Evolutionary conservation across 2,329 filamentous ascomycete genomes (phyloP).

Genomic region (Aschersonia sp.): DNA sequence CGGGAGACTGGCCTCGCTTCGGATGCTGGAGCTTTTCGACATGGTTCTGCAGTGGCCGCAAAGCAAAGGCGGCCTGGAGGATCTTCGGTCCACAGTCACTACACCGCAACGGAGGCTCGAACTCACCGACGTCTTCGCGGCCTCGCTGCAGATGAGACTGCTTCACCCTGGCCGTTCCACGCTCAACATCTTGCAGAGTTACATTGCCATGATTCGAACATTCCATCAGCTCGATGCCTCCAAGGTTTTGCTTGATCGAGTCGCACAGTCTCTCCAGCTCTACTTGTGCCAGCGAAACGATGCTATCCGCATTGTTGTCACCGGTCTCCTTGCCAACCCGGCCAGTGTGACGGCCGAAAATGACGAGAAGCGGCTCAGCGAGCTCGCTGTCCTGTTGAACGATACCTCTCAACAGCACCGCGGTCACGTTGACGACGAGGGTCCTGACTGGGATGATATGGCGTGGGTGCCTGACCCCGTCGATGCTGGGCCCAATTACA

Average conservation of each 20-base stretch:
- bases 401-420: constrained; percentile 41
- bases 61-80: constrained; percentile 57
- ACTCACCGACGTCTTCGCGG: constrained; percentile 55
- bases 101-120: constrained; percentile 53
- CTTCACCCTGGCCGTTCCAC: constrained; percentile 66
- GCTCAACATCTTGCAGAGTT: constrained; percentile 59
- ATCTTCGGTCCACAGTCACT: constrained; percentile 56
- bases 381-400: constrained; percentile 52
- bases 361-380: constrained; percentile 39
- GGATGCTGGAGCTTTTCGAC: constrained; percentile 62
- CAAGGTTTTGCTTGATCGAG: constrained; percentile 61
- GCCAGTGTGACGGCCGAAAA: constrained; percentile 33
- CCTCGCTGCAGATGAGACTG: constrained; percentile 48
- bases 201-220: constrained; percentile 65
- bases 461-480: constrained; percentile 85
- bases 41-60: constrained; percentile 64
- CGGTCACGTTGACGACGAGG: constrained; percentile 44
- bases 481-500: constrained; percentile 86
- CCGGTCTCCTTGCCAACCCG: constrained; percentile 52
- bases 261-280: constrained; percentile 58
- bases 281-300: constrained; percentile 67
- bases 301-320: constrained; percentile 63
- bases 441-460: constrained; percentile 84
- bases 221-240: constrained; percentile 65
- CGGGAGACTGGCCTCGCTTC: constrained; percentile 50